These are phyloP conservation scores for Lentinula aciculospora DNA, from an alignment of 768 basidiomycete genomes.

Conservation along the genomic window DNA sequence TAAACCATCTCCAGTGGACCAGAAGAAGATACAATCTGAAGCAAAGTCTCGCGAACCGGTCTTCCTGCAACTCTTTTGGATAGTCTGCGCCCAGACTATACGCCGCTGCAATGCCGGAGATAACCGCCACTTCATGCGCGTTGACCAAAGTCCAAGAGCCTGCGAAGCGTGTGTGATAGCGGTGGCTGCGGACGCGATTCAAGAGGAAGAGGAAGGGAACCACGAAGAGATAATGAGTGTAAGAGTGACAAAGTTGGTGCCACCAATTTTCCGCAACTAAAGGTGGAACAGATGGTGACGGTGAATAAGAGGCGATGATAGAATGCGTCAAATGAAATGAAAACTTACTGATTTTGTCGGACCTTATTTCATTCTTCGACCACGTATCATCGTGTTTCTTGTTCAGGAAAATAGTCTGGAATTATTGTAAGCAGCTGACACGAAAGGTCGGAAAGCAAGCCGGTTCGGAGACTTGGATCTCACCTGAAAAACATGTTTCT, in stretches of 20 bases:
- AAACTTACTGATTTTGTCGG: slow-evolving; percentile 20
- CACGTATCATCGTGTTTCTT: slow-evolving; percentile 27
- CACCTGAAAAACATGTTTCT: slow-evolving; percentile 28
- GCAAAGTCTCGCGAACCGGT: slow-evolving; percentile 3
- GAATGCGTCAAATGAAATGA: neutral
- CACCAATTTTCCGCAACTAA: slow-evolving; percentile 28
- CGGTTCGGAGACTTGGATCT: slow-evolving; percentile 1
- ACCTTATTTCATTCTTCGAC: slow-evolving; percentile 26
- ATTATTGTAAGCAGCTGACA: neutral
- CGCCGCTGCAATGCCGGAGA: slow-evolving; percentile 35
- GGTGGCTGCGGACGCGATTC: slow-evolving; percentile 21
- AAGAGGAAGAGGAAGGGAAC: slow-evolving; percentile 34
- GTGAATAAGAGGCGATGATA: neutral
- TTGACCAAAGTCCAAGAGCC: slow-evolving; percentile 29
- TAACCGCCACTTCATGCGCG: slow-evolving; percentile 31
- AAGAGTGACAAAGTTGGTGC: slow-evolving; percentile 37
- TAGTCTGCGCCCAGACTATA: slow-evolving; percentile 27
- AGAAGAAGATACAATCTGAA: slow-evolving; percentile 9
- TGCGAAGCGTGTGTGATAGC: slow-evolving; percentile 24
- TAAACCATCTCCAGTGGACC: neutral
- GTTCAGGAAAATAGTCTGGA: slow-evolving; percentile 32
- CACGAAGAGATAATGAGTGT: slow-evolving; percentile 30
- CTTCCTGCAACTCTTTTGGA: slow-evolving; percentile 11
- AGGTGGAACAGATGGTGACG: neutral
- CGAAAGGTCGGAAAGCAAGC: neutral